Conservation (phyloP, 768 basidiomycete genomes). For the Auricularia auricula-judae region DNA sequence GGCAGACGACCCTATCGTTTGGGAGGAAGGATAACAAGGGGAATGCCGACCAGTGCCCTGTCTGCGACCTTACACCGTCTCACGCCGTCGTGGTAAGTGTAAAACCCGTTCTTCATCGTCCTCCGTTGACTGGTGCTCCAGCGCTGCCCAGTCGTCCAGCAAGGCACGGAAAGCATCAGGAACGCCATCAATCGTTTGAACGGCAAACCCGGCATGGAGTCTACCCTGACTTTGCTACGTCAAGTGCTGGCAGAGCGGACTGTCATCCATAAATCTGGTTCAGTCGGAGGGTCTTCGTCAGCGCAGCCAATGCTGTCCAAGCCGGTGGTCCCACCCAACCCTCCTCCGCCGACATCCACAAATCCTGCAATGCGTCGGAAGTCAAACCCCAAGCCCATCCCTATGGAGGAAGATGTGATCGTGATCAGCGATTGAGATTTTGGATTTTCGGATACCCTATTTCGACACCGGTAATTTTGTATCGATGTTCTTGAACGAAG, state of each 20-base stretch:
- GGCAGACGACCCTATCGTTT: not conserved
- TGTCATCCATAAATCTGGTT: not conserved
- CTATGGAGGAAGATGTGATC: not conserved
- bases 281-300: not conserved
- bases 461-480: no score
- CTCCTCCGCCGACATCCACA: no score
- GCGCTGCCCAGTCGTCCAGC: constrained; percentile 43
- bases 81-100: not conserved
- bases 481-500: no score
- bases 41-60: not conserved
- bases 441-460: no score
- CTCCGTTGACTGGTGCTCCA: constrained; percentile 43
- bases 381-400: not conserved
- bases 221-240: constrained; percentile 27
- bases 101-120: constrained; percentile 5
- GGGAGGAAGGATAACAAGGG: not conserved
- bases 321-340: not conserved
- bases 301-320: not conserved
- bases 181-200: constrained; percentile 35
- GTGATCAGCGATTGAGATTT: not conserved
- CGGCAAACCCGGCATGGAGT: constrained; percentile 23
- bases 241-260: not conserved
- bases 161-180: constrained; percentile 37
- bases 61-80: not conserved
- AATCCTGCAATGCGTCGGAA: not conserved